These are phyloP conservation scores for Podospora australis DNA, from an alignment of 495 filamentous ascomycete species.

Conservation along the genomic window DNA sequence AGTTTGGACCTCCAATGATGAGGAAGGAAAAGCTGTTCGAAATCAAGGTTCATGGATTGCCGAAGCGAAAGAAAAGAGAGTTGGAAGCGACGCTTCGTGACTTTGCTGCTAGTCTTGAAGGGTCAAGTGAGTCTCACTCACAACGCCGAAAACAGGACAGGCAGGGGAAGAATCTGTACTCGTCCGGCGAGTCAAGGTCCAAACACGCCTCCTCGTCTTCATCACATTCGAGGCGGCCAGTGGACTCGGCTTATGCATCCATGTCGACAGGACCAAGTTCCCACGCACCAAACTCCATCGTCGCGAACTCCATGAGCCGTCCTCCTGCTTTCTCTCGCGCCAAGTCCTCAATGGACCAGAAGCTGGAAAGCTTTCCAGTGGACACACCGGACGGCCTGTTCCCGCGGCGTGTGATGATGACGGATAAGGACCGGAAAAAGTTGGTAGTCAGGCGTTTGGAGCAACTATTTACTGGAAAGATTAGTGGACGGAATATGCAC, in stretches of 20 bases:
- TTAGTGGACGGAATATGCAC: slow-evolving; percentile 26
- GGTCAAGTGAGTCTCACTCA: slow-evolving; percentile 32
- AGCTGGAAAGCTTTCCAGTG: slow-evolving; percentile 52
- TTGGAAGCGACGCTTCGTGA: slow-evolving; percentile 62
- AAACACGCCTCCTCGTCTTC: slow-evolving; percentile 46
- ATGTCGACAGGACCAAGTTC: slow-evolving; percentile 50
- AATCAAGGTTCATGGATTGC: slow-evolving; percentile 63
- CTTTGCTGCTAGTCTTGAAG: slow-evolving; percentile 54
- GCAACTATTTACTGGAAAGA: slow-evolving; percentile 71
- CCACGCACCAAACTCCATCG: slow-evolving; percentile 28
- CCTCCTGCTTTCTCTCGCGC: slow-evolving; percentile 13
- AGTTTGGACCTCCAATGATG: slow-evolving; percentile 52
- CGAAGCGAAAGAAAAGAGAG: slow-evolving; percentile 60
- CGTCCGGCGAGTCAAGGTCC: slow-evolving; percentile 25
- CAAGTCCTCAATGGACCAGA: slow-evolving; percentile 40
- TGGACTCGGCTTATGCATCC: slow-evolving; percentile 71
- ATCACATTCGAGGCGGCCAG: slow-evolving; percentile 47
- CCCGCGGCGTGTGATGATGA: slow-evolving; percentile 47
- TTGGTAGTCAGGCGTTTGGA: slow-evolving; percentile 64
- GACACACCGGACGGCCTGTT: slow-evolving; percentile 56
- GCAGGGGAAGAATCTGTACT: slow-evolving; percentile 23
- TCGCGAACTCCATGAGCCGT: slow-evolving; percentile 21
- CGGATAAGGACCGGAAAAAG: slow-evolving; percentile 64
- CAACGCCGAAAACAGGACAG: slow-evolving; percentile 25
- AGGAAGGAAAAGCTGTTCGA: slow-evolving; percentile 67